Percentiles rank a stretch among this genome's conserved stretches.
Evolutionary conservation across 2,329 filamentous ascomycete genomes (phyloP).

Genomic region (Emmonsia crescens): DNA sequence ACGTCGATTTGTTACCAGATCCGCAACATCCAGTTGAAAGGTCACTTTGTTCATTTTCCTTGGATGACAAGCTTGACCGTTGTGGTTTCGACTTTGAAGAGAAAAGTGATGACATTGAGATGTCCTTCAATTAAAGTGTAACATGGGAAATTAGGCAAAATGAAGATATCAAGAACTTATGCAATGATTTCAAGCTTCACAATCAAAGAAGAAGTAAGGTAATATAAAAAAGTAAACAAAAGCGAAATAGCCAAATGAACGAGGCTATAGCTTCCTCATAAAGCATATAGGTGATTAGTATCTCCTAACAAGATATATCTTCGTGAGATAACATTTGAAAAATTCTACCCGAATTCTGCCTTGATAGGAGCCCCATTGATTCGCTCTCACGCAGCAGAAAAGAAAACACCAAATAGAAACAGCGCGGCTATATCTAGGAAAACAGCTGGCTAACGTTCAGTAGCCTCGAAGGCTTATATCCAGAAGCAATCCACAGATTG

Average conservation of each 20-base stretch:
- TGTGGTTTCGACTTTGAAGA: conserved; percentile 8
- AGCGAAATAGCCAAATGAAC: neutral
- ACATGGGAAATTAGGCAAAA: neutral
- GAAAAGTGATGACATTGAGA: conserved; percentile 10
- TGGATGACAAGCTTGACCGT: conserved; percentile 1
- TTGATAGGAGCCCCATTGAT: neutral
- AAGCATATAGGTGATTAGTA: neutral
- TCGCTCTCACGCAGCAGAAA: neutral
- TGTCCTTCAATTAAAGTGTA: neutral
- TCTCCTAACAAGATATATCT: neutral
- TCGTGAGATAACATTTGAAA: neutral
- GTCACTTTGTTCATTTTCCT: conserved; percentile 3
- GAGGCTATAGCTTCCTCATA: neutral
- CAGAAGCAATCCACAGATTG: no score
- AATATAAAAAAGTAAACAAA: neutral
- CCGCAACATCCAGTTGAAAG: neutral
- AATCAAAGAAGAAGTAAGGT: neutral
- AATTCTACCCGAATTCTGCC: neutral
- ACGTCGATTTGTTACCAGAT: conserved; percentile 6
- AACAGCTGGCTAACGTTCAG: neutral
- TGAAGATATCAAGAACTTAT: neutral
- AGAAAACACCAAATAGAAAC: neutral
- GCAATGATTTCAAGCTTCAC: neutral
- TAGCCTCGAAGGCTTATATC: neutral
- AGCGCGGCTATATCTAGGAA: neutral